Evolutionary conservation across 2,329 filamentous ascomycete genomes (phyloP).

Genomic region (Pyricularia sp.): DNA sequence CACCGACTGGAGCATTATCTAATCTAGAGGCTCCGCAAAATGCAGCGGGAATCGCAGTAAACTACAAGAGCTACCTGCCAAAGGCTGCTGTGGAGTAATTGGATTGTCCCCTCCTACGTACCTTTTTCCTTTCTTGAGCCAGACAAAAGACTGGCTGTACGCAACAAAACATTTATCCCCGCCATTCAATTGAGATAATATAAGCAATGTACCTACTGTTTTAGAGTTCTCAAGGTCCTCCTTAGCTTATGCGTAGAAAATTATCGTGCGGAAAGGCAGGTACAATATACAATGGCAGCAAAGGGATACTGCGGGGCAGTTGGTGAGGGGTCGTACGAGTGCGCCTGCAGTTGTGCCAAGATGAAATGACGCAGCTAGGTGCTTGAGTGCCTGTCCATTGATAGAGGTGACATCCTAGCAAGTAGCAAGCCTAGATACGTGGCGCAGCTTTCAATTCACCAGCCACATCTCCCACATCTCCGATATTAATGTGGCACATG

Average conservation of each 20-base stretch:
- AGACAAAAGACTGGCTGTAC: background rate
- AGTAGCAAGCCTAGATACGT: background rate
- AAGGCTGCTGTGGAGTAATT: background rate
- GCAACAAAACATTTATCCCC: background rate
- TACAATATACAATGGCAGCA: background rate
- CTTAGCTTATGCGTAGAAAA: too few relatives aligned
- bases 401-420: too few relatives aligned
- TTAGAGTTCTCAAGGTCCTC: background rate
- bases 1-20: background rate
- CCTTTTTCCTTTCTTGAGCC: background rate
- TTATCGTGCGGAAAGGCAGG: background rate
- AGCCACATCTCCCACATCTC: background rate
- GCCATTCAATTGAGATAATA: background rate
- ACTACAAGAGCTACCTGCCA: background rate
- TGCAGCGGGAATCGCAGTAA: background rate
- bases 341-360: background rate
- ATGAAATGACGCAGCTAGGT: background rate
- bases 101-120: background rate
- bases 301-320: background rate
- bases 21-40: background rate
- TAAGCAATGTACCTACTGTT: background rate
- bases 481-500: constrained; percentile 2
- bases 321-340: background rate
- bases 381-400: background rate
- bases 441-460: background rate